Conservation (phyloP, 179 eudicot genomes). For the Corrigiola litoralis region DNA sequence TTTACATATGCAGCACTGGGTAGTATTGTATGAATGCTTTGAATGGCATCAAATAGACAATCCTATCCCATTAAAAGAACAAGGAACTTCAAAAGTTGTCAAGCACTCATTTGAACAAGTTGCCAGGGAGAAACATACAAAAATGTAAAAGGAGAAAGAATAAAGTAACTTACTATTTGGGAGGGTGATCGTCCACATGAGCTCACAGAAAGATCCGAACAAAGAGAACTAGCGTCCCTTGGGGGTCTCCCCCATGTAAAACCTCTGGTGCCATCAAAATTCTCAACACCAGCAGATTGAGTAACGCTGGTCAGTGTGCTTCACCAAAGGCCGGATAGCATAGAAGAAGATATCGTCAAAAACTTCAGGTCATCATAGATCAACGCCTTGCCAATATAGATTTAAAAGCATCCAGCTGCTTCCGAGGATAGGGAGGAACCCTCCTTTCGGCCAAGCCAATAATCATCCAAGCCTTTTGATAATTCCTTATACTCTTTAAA, state of each 20-base stretch:
- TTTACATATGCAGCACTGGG: background rate
- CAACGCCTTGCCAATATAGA: constrained; percentile 37
- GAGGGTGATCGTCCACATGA: background rate
- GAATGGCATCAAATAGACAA: background rate
- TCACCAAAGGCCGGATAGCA: background rate
- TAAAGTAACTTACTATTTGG: constrained; percentile 18
- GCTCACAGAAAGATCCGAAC: background rate
- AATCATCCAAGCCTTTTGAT: constrained; percentile 50
- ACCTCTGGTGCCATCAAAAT: background rate
- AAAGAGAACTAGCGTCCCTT: background rate
- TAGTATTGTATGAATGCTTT: background rate
- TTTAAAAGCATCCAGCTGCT: constrained; percentile 39
- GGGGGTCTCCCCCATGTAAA: background rate
- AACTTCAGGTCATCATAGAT: constrained; percentile 8
- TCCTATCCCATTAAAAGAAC: background rate
- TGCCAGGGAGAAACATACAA: background rate
- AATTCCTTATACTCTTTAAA: constrained; percentile 42
- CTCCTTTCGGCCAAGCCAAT: constrained; percentile 40
- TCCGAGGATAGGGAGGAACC: constrained; percentile 42
- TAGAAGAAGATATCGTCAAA: background rate
- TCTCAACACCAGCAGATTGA: background rate
- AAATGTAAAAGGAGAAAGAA: background rate
- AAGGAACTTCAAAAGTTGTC: background rate
- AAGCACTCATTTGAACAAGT: background rate
- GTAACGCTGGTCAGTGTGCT: background rate